Conservation (phyloP, 1,139 yeast species). For the Protomyces macrosporus region DNA sequence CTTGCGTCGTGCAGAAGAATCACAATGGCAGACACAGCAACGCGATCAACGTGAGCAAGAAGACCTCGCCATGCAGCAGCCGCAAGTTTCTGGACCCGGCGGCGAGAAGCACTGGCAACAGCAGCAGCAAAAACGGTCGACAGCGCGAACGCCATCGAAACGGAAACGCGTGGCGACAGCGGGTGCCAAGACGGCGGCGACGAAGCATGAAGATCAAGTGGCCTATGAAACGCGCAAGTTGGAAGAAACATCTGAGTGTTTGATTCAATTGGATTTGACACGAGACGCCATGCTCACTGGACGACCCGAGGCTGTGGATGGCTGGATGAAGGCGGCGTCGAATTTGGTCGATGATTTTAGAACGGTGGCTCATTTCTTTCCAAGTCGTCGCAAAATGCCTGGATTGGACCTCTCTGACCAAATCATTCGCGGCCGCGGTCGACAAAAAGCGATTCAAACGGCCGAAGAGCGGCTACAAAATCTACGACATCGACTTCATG, state of each 20-base stretch:
- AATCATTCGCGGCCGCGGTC: neutral
- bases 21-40: constrained; percentile 36
- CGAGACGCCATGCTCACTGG: constrained; percentile 50
- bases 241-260: constrained; percentile 19
- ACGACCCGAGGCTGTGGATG: constrained; percentile 57
- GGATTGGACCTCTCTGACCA: neutral
- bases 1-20: constrained; percentile 25
- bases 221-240: constrained; percentile 23
- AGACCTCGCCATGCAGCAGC: constrained; percentile 4
- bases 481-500: constrained; percentile 33
- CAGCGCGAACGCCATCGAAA: constrained; percentile 2
- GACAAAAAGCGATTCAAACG: neutral
- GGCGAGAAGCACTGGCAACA: neutral
- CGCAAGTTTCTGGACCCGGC: neutral
- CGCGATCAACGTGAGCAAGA: constrained; percentile 30
- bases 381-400: constrained; percentile 35
- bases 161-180: constrained; percentile 6
- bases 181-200: neutral
- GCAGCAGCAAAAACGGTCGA: neutral
- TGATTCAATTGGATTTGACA: constrained; percentile 54
- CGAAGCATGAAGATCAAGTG: constrained; percentile 3
- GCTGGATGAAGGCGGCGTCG: constrained; percentile 82
- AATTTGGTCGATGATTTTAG: constrained; percentile 78
- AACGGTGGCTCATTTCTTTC: constrained; percentile 70
- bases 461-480: constrained; percentile 49